Evolutionary conservation across 192 early-diverging fungal genomes (phyloP).

Genomic region (Linnemannia exigua): DNA sequence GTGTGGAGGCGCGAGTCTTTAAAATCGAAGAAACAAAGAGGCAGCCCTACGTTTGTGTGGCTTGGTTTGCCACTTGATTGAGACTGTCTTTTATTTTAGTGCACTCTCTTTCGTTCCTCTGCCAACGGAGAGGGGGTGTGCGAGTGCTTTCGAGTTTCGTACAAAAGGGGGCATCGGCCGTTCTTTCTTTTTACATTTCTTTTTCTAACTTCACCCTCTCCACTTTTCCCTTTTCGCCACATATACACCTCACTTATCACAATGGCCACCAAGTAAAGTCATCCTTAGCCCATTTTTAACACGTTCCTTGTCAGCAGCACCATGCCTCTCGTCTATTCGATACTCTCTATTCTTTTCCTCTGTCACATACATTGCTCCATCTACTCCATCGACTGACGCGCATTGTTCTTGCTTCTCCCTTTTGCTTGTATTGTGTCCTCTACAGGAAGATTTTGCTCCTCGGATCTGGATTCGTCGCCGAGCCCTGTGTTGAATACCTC

Average conservation of each 20-base stretch:
- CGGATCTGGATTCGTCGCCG: constrained; percentile 98
- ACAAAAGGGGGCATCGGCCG: not conserved
- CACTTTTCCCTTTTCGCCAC: not conserved
- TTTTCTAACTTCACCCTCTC: not conserved
- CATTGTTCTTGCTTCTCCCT: not conserved
- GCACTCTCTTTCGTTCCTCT: not conserved
- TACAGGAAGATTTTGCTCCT: constrained; percentile 92
- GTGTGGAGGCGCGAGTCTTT: not conserved
- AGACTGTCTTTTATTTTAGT: not conserved
- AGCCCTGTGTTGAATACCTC: constrained; percentile 94
- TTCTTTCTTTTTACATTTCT: not conserved
- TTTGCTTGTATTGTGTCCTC: not conserved
- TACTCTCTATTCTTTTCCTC: not conserved
- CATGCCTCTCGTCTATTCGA: not conserved
- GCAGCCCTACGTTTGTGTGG: not conserved
- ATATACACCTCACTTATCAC: constrained; percentile 4
- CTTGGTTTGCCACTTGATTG: not conserved
- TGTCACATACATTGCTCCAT: not conserved
- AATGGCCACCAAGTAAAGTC: constrained; percentile 53
- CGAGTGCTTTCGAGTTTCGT: not conserved
- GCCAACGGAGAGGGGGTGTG: not conserved
- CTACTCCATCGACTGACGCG: not conserved
- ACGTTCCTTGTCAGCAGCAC: not conserved
- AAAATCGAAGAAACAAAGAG: not conserved
- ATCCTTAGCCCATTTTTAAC: not conserved